Percentiles rank a stretch among this genome's conserved stretches.
These are phyloP conservation scores for Musa itinerans DNA, from an alignment of 176 grass and related monocot species.

Conservation along the genomic window DNA sequence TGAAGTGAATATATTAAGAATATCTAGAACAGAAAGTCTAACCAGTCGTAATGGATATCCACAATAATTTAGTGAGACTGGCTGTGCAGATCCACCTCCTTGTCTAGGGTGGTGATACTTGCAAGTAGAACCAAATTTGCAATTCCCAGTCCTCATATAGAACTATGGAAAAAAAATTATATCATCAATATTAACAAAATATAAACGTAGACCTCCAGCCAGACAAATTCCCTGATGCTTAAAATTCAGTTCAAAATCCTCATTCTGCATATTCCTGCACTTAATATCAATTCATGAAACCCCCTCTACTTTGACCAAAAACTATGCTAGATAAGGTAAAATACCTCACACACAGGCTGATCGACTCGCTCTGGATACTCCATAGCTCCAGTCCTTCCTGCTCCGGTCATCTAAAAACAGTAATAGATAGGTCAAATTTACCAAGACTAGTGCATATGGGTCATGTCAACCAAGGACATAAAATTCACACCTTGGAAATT, in stretches of 20 bases:
- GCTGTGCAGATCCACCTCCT: constrained; percentile 32
- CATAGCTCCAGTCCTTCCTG: constrained; percentile 16
- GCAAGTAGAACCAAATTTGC: constrained; percentile 84
- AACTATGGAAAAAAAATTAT: constrained; percentile 37
- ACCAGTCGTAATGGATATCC: constrained; percentile 70
- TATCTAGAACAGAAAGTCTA: constrained; percentile 7
- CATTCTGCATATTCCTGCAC: background rate
- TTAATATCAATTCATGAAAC: background rate
- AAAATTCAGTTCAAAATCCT: background rate
- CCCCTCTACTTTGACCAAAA: background rate
- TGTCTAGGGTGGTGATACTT: constrained; percentile 92
- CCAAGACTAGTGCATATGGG: background rate
- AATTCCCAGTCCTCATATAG: constrained; percentile 86
- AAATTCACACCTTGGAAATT: background rate
- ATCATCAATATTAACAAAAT: background rate
- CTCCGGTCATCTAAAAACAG: constrained; percentile 13
- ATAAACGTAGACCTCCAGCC: background rate
- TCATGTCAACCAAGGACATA: background rate
- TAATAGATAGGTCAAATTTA: background rate
- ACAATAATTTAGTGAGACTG: constrained; percentile 46
- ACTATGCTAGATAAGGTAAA: constrained; percentile 4
- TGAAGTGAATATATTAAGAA: background rate
- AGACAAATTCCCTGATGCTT: background rate
- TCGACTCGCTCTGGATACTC: constrained; percentile 74
- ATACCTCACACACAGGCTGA: constrained; percentile 72